Conservation (phyloP, 23 red algal genomes). For the Gracilaria vermiculophylla region DNA sequence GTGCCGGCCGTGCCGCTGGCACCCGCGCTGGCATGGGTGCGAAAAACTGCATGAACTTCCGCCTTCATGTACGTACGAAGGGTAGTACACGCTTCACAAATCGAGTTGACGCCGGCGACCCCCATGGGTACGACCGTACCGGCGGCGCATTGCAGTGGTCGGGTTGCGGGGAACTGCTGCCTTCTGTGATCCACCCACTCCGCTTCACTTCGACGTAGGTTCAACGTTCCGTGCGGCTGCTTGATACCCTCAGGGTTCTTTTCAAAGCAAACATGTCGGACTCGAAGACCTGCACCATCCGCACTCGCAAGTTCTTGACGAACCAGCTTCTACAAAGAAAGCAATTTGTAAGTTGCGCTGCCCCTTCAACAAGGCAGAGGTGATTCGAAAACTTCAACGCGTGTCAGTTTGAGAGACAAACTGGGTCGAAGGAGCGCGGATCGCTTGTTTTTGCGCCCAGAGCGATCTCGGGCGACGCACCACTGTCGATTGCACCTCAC, state of each 20-base stretch:
- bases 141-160: background rate
- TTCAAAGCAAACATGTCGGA: constrained; percentile 62
- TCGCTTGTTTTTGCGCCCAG: background rate
- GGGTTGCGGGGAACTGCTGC: too few relatives aligned
- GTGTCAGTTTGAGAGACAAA: background rate
- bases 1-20: background rate
- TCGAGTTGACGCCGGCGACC: background rate
- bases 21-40: too few relatives aligned
- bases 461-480: background rate
- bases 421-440: background rate
- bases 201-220: background rate
- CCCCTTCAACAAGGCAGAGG: background rate
- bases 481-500: background rate
- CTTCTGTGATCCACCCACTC: background rate
- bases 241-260: background rate
- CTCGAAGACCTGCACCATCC: constrained; percentile 85
- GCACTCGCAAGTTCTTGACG: constrained; percentile 93
- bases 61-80: background rate
- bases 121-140: background rate
- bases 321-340: constrained; percentile 91
- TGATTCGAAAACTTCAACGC: background rate
- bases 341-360: constrained; percentile 91
- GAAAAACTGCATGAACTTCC: too few relatives aligned
- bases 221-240: background rate
- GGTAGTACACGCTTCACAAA: background rate